Percentiles rank a stretch among this genome's conserved stretches.
Evolutionary conservation across 169 alveolate species (phyloP).

Genomic region (Amoebophrya sp.): DNA sequence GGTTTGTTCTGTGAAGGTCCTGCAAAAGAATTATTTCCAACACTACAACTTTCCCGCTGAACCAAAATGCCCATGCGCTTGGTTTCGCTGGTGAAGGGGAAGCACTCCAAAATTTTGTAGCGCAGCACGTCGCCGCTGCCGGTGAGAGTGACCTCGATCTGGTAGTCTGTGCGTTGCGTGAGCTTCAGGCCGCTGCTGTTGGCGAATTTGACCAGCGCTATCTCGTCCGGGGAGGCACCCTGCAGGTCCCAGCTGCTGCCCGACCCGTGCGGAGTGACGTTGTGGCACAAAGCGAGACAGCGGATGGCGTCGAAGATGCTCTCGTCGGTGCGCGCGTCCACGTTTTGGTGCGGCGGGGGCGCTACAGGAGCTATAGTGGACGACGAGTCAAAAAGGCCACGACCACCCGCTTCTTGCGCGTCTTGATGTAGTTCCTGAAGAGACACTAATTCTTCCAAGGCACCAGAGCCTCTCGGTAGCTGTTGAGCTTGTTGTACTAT

Average conservation of each 20-base stretch:
- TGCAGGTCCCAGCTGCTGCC: conserved; percentile 53
- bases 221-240: conserved; percentile 98
- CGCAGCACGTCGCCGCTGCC: conserved; percentile 46
- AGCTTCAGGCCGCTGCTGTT: conserved; percentile 79
- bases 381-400: no score
- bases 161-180: conserved; percentile 70
- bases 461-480: no score
- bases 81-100: conserved; percentile 94
- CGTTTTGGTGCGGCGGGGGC: no score
- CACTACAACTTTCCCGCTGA: no score
- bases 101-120: conserved; percentile 78
- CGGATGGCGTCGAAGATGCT: conserved; percentile 59
- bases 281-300: conserved; percentile 80
- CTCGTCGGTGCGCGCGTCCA: neutral
- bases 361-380: no score
- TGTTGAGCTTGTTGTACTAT: no score
- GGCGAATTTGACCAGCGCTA: conserved; percentile 93
- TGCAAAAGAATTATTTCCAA: no score
- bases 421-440: no score
- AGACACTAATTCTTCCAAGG: no score
- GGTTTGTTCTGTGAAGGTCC: no score
- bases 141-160: conserved; percentile 55
- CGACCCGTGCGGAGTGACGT: conserved; percentile 81
- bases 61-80: conserved; percentile 97
- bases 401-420: no score